These are phyloP conservation scores for Lumnitzera racemosa DNA, from an alignment of 345 rosid species.

Conservation along the genomic window DNA sequence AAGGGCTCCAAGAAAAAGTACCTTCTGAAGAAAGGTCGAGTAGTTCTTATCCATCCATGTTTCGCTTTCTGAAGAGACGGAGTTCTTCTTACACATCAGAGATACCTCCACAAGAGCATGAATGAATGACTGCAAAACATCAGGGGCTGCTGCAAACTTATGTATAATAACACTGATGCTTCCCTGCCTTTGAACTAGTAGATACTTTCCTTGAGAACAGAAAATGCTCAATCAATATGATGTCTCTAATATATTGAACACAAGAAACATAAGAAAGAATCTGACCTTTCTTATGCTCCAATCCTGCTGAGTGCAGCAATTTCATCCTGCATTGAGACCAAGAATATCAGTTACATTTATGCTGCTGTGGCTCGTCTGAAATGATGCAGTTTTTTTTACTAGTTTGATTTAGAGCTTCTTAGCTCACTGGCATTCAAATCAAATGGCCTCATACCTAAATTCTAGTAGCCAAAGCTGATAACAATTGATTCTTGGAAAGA, in stretches of 20 bases:
- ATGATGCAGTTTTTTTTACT: no score
- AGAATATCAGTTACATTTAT: no score
- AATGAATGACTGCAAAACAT: conserved; percentile 63
- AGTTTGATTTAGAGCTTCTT: no score
- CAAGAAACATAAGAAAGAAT: background rate
- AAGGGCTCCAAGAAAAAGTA: conserved; percentile 11
- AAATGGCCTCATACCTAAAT: no score
- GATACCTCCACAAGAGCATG: conserved; percentile 62
- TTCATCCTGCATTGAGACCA: conserved; percentile 37
- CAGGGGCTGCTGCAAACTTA: conserved; percentile 51
- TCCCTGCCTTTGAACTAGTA: conserved; percentile 47
- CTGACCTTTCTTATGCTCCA: conserved; percentile 38
- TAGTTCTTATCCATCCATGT: conserved; percentile 80
- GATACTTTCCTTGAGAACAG: conserved; percentile 46
- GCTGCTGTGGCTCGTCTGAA: no score
- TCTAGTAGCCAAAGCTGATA: no score
- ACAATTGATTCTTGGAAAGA: no score
- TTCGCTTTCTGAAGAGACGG: conserved; percentile 36
- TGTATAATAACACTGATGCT: conserved; percentile 42
- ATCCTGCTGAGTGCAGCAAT: conserved; percentile 28
- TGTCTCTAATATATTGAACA: background rate
- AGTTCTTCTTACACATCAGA: conserved; percentile 13
- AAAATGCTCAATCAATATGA: conserved; percentile 8
- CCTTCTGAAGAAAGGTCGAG: conserved; percentile 53
- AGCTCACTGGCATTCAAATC: no score